Base-by-base conservation (phyloP, 805 yeast genomes). In the Ogataea corticis region DNA sequence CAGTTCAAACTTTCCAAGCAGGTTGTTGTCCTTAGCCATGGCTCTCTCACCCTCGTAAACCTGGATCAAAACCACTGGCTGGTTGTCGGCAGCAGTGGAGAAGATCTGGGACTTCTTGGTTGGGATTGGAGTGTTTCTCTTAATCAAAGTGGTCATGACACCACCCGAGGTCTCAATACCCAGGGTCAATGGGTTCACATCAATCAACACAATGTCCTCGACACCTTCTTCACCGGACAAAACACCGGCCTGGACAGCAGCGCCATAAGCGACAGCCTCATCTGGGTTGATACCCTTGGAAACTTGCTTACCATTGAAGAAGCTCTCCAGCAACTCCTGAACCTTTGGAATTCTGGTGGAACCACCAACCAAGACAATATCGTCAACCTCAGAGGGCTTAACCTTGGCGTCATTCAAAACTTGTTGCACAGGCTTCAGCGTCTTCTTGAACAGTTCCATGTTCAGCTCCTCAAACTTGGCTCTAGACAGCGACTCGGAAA, bases 201-300 rank as follows among this genome's bases (percentile, higher is more conserved):
- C 97, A 63, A 91, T 79, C 64, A 90, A 76, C 54, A 92, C 92
- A 60, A 86, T 83, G 66, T 86, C 94, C 62, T 86, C 95, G 53
- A 83, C 94, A 69, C 95, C 94, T 62, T 85, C 90, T 72, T 91
- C 97, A 71, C 98, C 98, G 45, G 96, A 83, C 56, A 92, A 76
- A 59, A 92, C 95, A 77, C 98, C 98, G 47, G 96, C 98, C 77
- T 92, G 99, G 54, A 92, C 97, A 54, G 99, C 97, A 51, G 98
- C 98, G 81, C 99, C 99, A 63, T 84, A 92, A 35, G 98, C 99
- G 65, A 92, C 98, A 68, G 99, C 99, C 79, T 92, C 99, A 75
- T 92, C 99, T 54, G 99, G 98, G 78, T 92, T 92, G 65, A 92
- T 92, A 63, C 96, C 92, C 81, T 91, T 92, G 58, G 96, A 88